Conservation (phyloP, 441 rosid genomes). For the Pelargonium citronellum region DNA sequence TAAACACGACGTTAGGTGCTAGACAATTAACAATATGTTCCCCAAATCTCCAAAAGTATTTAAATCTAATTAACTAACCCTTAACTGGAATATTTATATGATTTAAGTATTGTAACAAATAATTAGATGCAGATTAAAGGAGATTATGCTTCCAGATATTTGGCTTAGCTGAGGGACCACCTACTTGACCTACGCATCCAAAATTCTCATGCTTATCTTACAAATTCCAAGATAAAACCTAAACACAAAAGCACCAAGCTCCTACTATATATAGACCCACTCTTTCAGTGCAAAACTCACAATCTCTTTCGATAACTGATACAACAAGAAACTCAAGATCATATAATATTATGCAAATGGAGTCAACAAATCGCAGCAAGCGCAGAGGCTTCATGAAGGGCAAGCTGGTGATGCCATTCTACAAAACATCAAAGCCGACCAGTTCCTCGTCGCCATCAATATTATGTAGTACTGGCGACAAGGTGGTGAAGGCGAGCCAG, state of each 20-base stretch:
- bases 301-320: neutral
- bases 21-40: neutral
- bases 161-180: neutral
- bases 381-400: neutral
- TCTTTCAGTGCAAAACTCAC: neutral
- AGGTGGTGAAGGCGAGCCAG: neutral
- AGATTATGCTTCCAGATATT: neutral
- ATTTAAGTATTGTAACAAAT: neutral
- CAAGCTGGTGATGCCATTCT: slow-evolving; percentile 4
- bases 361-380: neutral
- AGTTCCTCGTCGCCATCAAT: neutral
- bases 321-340: neutral
- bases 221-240: neutral
- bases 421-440: slow-evolving; percentile 2
- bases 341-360: neutral
- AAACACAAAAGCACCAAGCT: neutral
- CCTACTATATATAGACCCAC: neutral
- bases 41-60: neutral
- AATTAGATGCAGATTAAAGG: neutral
- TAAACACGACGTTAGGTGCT: too few relatives aligned
- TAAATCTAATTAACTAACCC: neutral
- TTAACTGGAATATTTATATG: neutral
- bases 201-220: neutral
- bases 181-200: neutral
- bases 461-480: neutral